These are phyloP conservation scores for Diaporthe nobilis DNA, from an alignment of 2,329 filamentous ascomycete species.

Conservation along the genomic window DNA sequence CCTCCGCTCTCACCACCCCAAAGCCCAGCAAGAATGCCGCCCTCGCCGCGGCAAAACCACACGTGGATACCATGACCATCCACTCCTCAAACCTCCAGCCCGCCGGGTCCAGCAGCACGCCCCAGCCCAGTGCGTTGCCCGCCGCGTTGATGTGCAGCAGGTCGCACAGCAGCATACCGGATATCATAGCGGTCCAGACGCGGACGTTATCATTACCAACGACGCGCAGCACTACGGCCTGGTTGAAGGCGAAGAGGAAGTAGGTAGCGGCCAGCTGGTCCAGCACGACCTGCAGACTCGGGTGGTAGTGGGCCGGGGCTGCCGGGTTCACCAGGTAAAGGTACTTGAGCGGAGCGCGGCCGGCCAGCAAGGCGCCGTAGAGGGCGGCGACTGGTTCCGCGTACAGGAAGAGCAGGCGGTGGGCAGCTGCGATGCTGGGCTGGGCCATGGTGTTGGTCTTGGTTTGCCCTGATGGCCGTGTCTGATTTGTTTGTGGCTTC, in stretches of 20 bases:
- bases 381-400: slow-evolving; percentile 40
- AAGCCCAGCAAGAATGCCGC: slow-evolving; percentile 53
- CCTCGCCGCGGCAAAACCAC: slow-evolving; percentile 50
- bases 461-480: not conserved
- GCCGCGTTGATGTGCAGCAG: slow-evolving; percentile 51
- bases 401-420: slow-evolving; percentile 41
- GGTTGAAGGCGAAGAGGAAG: slow-evolving; percentile 49
- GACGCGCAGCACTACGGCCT: slow-evolving; percentile 48
- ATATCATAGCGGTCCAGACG: slow-evolving; percentile 48
- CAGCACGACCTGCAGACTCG: slow-evolving; percentile 46
- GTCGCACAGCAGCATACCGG: slow-evolving; percentile 47
- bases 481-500: not conserved
- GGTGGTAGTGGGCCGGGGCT: slow-evolving; percentile 42
- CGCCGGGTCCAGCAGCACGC: slow-evolving; percentile 45
- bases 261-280: slow-evolving; percentile 50
- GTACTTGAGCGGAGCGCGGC: slow-evolving; percentile 38
- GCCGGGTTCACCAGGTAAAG: slow-evolving; percentile 38
- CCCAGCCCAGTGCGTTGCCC: slow-evolving; percentile 50
- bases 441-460: not conserved
- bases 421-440: slow-evolving; percentile 32
- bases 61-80: slow-evolving; percentile 53
- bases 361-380: slow-evolving; percentile 44
- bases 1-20: slow-evolving; percentile 45
- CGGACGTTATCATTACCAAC: slow-evolving; percentile 45
- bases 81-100: slow-evolving; percentile 55